phyloP scores from a whole-genome alignment of 2,329 filamentous ascomycete genomes.

The Tolypocladium tropicale region DNA sequence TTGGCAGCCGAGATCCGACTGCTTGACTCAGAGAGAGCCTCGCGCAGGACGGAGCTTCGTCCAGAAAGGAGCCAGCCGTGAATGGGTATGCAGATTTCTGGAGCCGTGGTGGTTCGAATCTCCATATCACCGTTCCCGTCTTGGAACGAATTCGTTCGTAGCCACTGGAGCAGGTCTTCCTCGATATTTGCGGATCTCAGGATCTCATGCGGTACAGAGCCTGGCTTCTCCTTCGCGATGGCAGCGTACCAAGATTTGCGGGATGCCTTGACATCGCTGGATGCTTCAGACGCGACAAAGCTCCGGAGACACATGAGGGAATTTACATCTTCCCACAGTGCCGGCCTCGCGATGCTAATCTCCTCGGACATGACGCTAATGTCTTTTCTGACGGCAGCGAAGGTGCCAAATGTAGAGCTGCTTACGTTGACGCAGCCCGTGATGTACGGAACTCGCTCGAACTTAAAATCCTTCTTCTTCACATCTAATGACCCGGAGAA shows the following conservation, averaged over 20 bases:
- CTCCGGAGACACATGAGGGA: conserved; percentile 58
- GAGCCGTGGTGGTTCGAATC: conserved; percentile 48
- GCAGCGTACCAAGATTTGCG: conserved; percentile 30
- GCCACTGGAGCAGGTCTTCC: conserved; percentile 44
- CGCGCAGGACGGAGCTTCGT: conserved; percentile 59
- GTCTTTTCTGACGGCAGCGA: conserved; percentile 77
- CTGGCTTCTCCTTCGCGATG: conserved; percentile 33
- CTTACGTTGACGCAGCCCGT: conserved; percentile 76
- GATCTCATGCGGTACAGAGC: conserved; percentile 38
- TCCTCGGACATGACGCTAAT: conserved; percentile 67
- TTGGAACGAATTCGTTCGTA: conserved; percentile 27
- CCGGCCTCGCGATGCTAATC: conserved; percentile 55
- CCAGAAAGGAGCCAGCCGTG: conserved; percentile 74
- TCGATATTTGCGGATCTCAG: conserved; percentile 58
- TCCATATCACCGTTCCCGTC: conserved; percentile 32
- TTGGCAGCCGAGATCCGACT: conserved; percentile 10
- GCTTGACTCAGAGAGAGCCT: conserved; percentile 48
- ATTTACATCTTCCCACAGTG: conserved; percentile 63
- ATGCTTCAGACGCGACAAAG: conserved; percentile 37
- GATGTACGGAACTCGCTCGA: conserved; percentile 78
- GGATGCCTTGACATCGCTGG: conserved; percentile 15
- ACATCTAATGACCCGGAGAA: conserved; percentile 37
- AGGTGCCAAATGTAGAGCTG: conserved; percentile 83
- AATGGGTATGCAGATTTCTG: conserved; percentile 63
- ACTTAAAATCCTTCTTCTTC: conserved; percentile 86